phyloP scores from a whole-genome alignment of 2,329 filamentous ascomycete genomes.

The Calonectria hawksworthii region DNA sequence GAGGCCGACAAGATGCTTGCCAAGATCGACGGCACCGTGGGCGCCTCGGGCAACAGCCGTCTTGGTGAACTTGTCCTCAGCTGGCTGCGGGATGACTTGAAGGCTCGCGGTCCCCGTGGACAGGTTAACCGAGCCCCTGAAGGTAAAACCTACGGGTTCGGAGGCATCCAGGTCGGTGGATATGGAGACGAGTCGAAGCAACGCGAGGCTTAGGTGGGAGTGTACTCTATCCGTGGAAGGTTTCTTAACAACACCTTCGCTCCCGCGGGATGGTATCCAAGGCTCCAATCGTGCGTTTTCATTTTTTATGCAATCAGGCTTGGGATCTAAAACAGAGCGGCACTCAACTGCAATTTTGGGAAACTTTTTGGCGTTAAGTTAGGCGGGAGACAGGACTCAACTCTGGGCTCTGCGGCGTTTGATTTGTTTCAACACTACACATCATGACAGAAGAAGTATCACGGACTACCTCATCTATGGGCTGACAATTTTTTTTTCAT shows the following conservation, averaged over 20 bases:
- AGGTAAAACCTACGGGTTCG: slow-evolving; percentile 73
- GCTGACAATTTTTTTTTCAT: slow-evolving; percentile 17
- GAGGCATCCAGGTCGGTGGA: slow-evolving; percentile 66
- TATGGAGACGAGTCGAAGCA: slow-evolving; percentile 69
- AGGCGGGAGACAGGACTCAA: slow-evolving; percentile 49
- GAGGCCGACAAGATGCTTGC: slow-evolving; percentile 77
- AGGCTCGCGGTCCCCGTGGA: slow-evolving; percentile 82
- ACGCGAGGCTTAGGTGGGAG: slow-evolving; percentile 42
- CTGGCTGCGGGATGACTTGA: slow-evolving; percentile 88
- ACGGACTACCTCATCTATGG: slow-evolving; percentile 4
- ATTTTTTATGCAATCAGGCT: slow-evolving; percentile 20
- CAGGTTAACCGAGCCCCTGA: slow-evolving; percentile 68
- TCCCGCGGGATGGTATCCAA: background rate
- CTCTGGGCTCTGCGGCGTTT: slow-evolving; percentile 47
- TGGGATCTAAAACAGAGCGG: slow-evolving; percentile 33
- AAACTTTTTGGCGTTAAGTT: slow-evolving; percentile 34
- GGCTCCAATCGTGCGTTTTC: background rate
- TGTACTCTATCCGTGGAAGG: slow-evolving; percentile 8
- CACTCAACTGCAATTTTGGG: slow-evolving; percentile 52
- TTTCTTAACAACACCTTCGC: slow-evolving; percentile 41
- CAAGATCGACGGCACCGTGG: slow-evolving; percentile 56
- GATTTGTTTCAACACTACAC: slow-evolving; percentile 46
- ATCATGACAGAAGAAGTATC: slow-evolving; percentile 26
- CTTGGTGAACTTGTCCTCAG: slow-evolving; percentile 88
- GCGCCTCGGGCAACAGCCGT: slow-evolving; percentile 78